phyloP scores from a whole-genome alignment of 1,284 basidiomycete species.

The Ganoderma resinaceum region DNA sequence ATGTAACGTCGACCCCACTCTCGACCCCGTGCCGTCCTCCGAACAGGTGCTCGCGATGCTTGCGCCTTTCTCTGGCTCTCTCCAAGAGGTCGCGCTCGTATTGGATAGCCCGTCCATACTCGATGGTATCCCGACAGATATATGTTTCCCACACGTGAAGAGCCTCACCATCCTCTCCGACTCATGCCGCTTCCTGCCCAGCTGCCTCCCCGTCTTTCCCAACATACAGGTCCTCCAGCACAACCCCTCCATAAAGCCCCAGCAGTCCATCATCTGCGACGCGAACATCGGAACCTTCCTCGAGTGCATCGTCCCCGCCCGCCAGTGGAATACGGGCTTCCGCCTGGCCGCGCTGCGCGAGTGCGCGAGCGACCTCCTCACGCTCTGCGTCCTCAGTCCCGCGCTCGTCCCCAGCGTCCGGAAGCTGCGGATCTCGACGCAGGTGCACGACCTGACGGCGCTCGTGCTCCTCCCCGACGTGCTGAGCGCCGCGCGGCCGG shows the following conservation, averaged over 20 bases:
- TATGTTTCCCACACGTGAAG: neutral
- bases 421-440: conserved; percentile 1
- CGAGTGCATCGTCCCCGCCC: neutral
- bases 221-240: neutral
- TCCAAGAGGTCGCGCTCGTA: neutral
- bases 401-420: neutral
- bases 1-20: neutral
- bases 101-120: neutral
- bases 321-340: neutral
- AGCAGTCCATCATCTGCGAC: too few species aligned
- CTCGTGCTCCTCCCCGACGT: neutral
- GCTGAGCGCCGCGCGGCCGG: neutral
- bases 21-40: neutral
- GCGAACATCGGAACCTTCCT: neutral
- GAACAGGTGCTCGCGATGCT: neutral
- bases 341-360: neutral
- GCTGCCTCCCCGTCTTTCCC: neutral
- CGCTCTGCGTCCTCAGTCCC: neutral
- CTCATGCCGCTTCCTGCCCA: neutral
- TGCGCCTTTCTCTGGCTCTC: neutral
- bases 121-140: neutral
- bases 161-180: neutral
- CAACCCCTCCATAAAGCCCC: neutral
- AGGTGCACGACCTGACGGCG: neutral
- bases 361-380: conserved; percentile 7